phyloP scores from a whole-genome alignment of 2,329 filamentous ascomycete species.

The Hirsutella thompsonii region DNA sequence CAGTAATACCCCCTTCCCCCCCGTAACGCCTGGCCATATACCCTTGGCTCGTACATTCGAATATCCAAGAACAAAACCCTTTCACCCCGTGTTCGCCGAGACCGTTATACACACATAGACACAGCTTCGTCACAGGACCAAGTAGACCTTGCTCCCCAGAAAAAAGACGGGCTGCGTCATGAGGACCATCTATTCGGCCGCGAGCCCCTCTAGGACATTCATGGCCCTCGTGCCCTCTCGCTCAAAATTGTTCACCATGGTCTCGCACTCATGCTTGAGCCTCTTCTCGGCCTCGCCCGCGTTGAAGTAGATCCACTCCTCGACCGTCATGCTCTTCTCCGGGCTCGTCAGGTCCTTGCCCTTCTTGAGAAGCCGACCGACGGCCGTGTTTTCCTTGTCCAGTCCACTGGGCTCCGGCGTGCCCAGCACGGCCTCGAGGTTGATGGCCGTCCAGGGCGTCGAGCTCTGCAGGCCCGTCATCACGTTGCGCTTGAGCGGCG shows the following conservation, averaged over 20 bases:
- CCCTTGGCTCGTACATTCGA: neutral
- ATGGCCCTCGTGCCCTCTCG: conserved; percentile 69
- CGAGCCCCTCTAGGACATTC: conserved; percentile 60
- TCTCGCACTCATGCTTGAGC: conserved; percentile 69
- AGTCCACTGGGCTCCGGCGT: conserved; percentile 23
- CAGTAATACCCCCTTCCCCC: too few relatives aligned
- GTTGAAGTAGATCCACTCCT: conserved; percentile 81
- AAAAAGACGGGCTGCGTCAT: too few relatives aligned
- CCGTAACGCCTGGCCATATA: neutral
- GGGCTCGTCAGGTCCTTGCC: conserved; percentile 54
- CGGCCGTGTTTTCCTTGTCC: conserved; percentile 41
- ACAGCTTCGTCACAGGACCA: too few relatives aligned
- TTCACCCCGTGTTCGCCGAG: too few relatives aligned
- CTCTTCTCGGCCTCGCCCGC: conserved; percentile 69
- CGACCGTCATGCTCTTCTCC: conserved; percentile 84
- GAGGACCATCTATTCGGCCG: conserved; percentile 27
- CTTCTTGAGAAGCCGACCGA: conserved; percentile 35
- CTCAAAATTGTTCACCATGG: conserved; percentile 73
- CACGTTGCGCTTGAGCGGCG: conserved; percentile 49
- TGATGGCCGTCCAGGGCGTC: conserved; percentile 57
- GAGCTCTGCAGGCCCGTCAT: conserved; percentile 43
- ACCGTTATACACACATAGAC: too few relatives aligned
- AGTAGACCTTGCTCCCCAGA: too few relatives aligned
- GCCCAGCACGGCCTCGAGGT: conserved; percentile 62
- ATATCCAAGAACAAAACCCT: too few relatives aligned